Base-by-base conservation (phyloP, 306 rosid genomes). In the Sindora glabra region DNA sequence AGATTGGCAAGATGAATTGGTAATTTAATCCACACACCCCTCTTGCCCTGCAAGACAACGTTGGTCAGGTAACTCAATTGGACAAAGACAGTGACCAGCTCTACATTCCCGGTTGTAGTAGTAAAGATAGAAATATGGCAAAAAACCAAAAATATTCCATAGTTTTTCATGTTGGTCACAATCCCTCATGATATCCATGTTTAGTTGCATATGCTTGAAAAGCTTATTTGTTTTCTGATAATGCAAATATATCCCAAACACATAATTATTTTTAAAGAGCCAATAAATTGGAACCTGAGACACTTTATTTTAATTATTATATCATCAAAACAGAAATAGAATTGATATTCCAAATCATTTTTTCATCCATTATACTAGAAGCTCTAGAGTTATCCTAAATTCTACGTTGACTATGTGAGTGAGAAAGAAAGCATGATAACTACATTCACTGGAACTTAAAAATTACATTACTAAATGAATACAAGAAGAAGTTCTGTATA, bases 21-120 rank as follows among this genome's bases (percentile, higher is more conserved):
- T 63, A 89, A 30, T 59, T 81, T 89, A 59, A 89, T 42, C 96
- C 94, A 89, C 41, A 85, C 70, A 4, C 90, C 84, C 58, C 67
- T 85, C 79, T 77, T 89, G 6, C 81, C 89, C 96, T 89, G 67
- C 68, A 74, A 23, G 48, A 54, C 15, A 67, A 52, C 18, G 59
- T 21, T 27, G 69, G 38, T 52, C 26, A 16, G 52, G 44, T 48
- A 37, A 47, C 40, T 38, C 36, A 45, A 16, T 6, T 10, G n/a
- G 18, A 48, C 10, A 11, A 50, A 45, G 26, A 54, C 21, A 51
- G 24, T 33, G 37, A 51, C 1, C 1, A 23, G 25, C 44, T 72
- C 42, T 38, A 14, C 51, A 65, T 58, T 65, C 55, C 10, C 37
- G 1, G 65, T 36, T 26, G 32, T 32, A 14, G 8, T 21, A 56